Conservation (phyloP, 2,329 filamentous ascomycete genomes). For the Diaporthe citriasiana region DNA sequence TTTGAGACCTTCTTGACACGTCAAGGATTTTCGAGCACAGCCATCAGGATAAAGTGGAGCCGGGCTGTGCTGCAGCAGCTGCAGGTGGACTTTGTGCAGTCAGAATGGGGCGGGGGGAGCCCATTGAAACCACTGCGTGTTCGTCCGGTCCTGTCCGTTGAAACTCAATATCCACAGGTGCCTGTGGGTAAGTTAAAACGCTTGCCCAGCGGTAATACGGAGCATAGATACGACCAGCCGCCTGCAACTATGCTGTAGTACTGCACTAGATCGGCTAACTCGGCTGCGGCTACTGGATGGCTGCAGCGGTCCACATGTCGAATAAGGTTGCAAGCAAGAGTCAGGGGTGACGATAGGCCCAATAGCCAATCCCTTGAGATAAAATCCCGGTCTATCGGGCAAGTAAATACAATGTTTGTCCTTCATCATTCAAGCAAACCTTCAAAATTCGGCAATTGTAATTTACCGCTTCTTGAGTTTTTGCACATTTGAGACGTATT, state of each 20-base stretch:
- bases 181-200: neutral
- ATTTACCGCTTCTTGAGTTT: no score
- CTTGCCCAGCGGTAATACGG: neutral
- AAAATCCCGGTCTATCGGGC: neutral
- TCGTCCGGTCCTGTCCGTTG: neutral
- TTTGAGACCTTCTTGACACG: slow-evolving; percentile 20
- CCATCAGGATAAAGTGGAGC: slow-evolving; percentile 27
- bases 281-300: neutral
- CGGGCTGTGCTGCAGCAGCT: slow-evolving; percentile 21
- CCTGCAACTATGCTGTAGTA: no score
- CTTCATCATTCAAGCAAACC: no score
- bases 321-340: neutral
- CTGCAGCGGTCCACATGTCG: neutral
- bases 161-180: neutral
- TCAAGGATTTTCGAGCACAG: slow-evolving; percentile 34
- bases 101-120: neutral
- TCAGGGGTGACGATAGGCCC: neutral
- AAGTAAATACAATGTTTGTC: no score
- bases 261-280: neutral
- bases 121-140: neutral
- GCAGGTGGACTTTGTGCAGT: slow-evolving; percentile 15
- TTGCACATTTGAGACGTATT: no score
- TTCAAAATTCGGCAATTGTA: no score
- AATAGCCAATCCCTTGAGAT: neutral
- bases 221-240: neutral